phyloP scores from a whole-genome alignment of 2,329 filamentous ascomycete species.

The Zasmidium cellare region DNA sequence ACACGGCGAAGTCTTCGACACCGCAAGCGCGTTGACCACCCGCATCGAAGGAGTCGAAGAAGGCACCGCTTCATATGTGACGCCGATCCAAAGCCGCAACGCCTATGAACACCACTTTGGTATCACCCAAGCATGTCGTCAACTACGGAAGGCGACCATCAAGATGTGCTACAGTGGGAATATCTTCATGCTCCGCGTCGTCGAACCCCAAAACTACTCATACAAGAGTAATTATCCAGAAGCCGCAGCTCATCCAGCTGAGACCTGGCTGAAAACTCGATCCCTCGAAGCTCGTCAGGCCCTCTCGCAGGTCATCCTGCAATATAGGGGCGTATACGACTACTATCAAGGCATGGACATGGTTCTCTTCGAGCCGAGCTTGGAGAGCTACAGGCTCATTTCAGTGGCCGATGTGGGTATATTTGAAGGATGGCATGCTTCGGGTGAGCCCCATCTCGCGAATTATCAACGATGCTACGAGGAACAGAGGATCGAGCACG shows the following conservation, averaged over 20 bases:
- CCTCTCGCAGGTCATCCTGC: not conserved
- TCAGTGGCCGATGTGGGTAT: not conserved
- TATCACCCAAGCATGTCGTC: slow-evolving; percentile 10
- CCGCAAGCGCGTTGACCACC: not conserved
- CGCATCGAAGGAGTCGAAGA: not conserved
- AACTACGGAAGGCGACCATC: slow-evolving; percentile 8
- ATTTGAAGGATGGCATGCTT: no score
- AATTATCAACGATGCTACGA: not conserved
- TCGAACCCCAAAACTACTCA: no score
- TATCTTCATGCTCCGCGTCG: slow-evolving; percentile 4
- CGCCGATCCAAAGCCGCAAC: not conserved
- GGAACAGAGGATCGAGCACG: not conserved
- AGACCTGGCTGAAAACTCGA: not conserved
- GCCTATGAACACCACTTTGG: not conserved
- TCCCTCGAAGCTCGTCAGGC: not conserved
- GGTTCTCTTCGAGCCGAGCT: not conserved
- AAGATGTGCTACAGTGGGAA: slow-evolving; percentile 11
- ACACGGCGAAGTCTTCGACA: not conserved
- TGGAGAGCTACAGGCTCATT: not conserved
- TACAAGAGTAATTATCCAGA: not conserved
- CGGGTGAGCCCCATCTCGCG: no score
- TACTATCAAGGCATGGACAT: not conserved
- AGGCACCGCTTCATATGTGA: not conserved
- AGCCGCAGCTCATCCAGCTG: not conserved
- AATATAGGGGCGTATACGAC: not conserved